Evolutionary conservation across 768 basidiomycete genomes (phyloP), one percentile per base, ranked within the genome.

Genomic region (Russula compacta): DNA sequence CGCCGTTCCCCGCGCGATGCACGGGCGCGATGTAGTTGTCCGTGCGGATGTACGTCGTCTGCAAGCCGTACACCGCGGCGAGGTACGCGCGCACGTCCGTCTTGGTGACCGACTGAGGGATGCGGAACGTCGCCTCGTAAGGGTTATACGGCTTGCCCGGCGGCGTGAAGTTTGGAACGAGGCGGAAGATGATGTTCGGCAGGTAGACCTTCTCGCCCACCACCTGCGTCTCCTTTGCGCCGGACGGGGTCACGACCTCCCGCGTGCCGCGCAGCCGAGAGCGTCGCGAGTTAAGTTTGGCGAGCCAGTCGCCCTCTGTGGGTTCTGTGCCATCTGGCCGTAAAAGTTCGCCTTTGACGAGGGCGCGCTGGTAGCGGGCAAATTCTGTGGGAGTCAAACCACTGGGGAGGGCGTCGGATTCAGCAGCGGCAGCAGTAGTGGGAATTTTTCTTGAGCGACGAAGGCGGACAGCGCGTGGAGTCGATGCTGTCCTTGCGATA

Each of bases 31-130:
- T 75, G 68, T 92, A 92, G 76, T 89, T 91, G 78, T 91, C 89
- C n/a, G 94, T 98, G 54, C 94, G 91, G 64, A 98, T 92, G 72
- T 95, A 97, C 7, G 93, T 95, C 61, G 89, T 87, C 69, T 85
- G 77, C 49, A 98, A 84, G 63, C 90, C 89, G 67, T 98, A 98
- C n/a, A 87, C 81, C 38, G 92, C 81, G 54, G 75, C 74, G 50
- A 98, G 82, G 71, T 95, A 93, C 0, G 88, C 87, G 43, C 92
- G 86, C 40, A 98, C 76, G 74, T 98, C 94, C 59, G 87, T 90
- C 75, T 98, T 98, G 46, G 93, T 97, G 73, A 95, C 79, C 46
- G 84, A 87, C 64, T 83, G 82, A n/a, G 92, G 88, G 43, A 95
- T 79, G 58, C 92, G 89, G 77, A 98, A 95, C 3, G 94, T 98